Conservation (phyloP, 495 filamentous ascomycete species). For the Gamarada debralockiae region DNA sequence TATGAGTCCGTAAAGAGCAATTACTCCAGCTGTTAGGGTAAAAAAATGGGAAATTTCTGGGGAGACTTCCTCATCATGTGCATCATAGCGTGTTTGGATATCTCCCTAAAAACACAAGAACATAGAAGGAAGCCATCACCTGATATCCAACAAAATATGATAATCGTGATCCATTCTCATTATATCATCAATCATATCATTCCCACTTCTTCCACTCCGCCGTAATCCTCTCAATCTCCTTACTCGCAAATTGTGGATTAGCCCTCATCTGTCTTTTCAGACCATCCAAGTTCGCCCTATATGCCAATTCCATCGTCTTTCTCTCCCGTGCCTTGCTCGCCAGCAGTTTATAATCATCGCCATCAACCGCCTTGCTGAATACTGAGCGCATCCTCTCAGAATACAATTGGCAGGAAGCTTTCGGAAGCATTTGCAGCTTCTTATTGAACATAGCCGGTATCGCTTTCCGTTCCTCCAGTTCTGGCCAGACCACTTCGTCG, state of each 20-base stretch:
- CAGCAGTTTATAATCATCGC: conserved; percentile 48
- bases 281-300: conserved; percentile 16
- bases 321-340: conserved; percentile 24
- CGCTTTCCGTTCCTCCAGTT: conserved; percentile 16
- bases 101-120: too few relatives aligned
- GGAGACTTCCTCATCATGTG: too few relatives aligned
- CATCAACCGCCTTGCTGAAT: conserved; percentile 49
- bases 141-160: too few relatives aligned
- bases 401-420: conserved; percentile 55
- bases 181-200: conserved; percentile 1
- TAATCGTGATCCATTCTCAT: neutral
- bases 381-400: conserved; percentile 53
- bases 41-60: too few relatives aligned
- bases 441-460: conserved; percentile 23
- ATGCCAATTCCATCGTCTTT: conserved; percentile 16
- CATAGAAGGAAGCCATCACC: too few relatives aligned
- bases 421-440: conserved; percentile 1
- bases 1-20: too few relatives aligned
- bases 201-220: conserved; percentile 17
- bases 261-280: conserved; percentile 7
- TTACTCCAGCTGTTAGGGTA: too few relatives aligned
- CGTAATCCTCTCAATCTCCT: conserved; percentile 9
- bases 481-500: conserved; percentile 24
- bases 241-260: neutral
- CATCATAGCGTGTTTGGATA: too few relatives aligned